Evolutionary conservation across 306 rosid species (phyloP).

Genomic region (Carpinus fangiana): DNA sequence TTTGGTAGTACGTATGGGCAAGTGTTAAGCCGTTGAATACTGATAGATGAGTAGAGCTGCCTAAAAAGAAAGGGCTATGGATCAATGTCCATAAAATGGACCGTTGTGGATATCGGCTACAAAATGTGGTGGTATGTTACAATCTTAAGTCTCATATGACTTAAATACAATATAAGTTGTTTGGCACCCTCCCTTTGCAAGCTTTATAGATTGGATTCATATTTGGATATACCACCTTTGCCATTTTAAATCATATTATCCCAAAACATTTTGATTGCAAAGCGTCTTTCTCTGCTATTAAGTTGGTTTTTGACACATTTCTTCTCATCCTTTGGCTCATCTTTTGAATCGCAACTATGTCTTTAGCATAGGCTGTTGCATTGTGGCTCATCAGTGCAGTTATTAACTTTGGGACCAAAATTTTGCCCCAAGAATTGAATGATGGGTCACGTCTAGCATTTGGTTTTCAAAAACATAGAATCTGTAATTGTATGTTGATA

Average conservation of each 20-base stretch:
- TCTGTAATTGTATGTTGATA: background rate
- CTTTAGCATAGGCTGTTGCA: background rate
- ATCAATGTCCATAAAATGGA: too few species aligned
- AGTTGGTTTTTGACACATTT: background rate
- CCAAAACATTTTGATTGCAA: background rate
- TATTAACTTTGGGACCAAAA: background rate
- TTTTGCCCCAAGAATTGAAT: background rate
- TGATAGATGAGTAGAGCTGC: too few species aligned
- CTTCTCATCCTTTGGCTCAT: background rate
- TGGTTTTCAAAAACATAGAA: background rate
- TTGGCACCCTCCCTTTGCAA: too few species aligned
- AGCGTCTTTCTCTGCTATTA: background rate
- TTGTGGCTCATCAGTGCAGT: background rate
- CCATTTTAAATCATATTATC: background rate
- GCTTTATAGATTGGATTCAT: too few species aligned
- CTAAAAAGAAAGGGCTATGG: too few species aligned
- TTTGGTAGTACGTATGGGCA: too few species aligned
- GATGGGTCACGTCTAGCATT: background rate
- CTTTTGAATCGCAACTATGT: background rate
- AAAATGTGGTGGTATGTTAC: too few species aligned
- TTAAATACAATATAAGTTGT: too few species aligned
- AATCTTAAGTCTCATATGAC: too few species aligned
- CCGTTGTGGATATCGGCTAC: too few species aligned
- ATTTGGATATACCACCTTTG: background rate
- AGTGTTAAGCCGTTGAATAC: too few species aligned